Conservation (phyloP, 371 early-diverging fungal genomes). For the Mucor piriformis region DNA sequence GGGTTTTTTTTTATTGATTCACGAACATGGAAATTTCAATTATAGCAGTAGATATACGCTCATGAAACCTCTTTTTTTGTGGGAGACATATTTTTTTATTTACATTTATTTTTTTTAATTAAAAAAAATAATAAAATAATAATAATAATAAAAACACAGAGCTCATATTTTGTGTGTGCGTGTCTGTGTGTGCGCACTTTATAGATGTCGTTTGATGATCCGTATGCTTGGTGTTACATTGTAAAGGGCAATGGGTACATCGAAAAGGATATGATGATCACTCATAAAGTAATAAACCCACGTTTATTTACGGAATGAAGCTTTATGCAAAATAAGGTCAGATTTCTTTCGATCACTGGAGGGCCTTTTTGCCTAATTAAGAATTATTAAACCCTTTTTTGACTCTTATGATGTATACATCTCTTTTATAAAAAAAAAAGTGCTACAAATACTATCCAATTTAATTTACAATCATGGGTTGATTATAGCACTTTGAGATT, state of each 20-base stretch:
- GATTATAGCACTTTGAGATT: not conserved
- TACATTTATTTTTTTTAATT: conserved; percentile 18
- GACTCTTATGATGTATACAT: not conserved
- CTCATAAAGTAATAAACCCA: conserved; percentile 4
- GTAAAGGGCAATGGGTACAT: not conserved
- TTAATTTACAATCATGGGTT: not conserved
- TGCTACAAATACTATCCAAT: not conserved
- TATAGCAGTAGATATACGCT: conserved; percentile 3
- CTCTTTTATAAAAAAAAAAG: not conserved
- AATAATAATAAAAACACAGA: not conserved
- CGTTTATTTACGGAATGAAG: conserved; percentile 22
- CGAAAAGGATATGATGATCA: not conserved
- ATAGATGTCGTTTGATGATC: not conserved
- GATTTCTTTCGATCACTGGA: conserved; percentile 5
- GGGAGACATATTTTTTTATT: conserved; percentile 18
- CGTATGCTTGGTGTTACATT: not conserved
- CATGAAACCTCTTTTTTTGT: conserved; percentile 3
- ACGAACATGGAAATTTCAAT: not conserved
- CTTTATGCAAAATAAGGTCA: conserved; percentile 10
- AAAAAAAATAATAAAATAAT: conserved; percentile 9
- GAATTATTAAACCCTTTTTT: conserved; percentile 25
- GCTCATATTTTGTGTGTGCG: no score
- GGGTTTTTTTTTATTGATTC: not conserved
- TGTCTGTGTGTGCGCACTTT: not conserved
- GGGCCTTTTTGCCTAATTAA: conserved; percentile 13